Evolutionary conservation across 108 stramenopile species (phyloP), one percentile per base, ranked within the genome.

Genomic region (Skeletonema menzelii): DNA sequence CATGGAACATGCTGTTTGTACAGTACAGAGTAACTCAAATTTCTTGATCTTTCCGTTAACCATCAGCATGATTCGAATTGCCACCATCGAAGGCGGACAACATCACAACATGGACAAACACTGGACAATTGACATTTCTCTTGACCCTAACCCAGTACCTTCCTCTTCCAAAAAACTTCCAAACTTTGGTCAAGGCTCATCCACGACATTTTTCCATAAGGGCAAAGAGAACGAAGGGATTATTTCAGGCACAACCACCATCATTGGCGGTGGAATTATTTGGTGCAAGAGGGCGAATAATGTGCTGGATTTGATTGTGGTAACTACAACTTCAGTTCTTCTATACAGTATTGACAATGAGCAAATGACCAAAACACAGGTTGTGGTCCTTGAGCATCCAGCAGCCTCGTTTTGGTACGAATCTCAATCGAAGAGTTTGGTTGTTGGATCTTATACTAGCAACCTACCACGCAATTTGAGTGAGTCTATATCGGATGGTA

Each of bases 361-460:
- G 38, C 40, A 59, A 28, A 31, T 77, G 56, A 69, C 37, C 27
- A 77, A 70, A 44, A 44, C 69, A 20, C 69, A 47, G 60, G 44
- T 77, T 27, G 65, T 68, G 55, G 63, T 69, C 2, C 76, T 22
- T 7, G 49, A 77, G 22, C 49, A 37, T 40, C 38, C 63, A 8
- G 69, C 76, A 22, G 42, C 69, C 4, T 56, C 37, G 27, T 77
- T 77, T 59, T 77, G 69, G 69, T 77, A 56, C n/a, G 76, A 77
- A 55, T 34, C 76, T 14, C 60, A 27, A 7, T 58, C 69, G n/a
- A 55, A 56, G 14, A 67, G 61, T 24, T 26, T 77, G 44, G 42
- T 70, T 12, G 37, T 77, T 28, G 76, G 76, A 26, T 77, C 76
- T 4, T 77, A 77, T 30, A 77, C 65, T 47, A 30, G 30, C 26